Base-by-base conservation (phyloP, 139 green algal species). In the Closterium sp. region DNA sequence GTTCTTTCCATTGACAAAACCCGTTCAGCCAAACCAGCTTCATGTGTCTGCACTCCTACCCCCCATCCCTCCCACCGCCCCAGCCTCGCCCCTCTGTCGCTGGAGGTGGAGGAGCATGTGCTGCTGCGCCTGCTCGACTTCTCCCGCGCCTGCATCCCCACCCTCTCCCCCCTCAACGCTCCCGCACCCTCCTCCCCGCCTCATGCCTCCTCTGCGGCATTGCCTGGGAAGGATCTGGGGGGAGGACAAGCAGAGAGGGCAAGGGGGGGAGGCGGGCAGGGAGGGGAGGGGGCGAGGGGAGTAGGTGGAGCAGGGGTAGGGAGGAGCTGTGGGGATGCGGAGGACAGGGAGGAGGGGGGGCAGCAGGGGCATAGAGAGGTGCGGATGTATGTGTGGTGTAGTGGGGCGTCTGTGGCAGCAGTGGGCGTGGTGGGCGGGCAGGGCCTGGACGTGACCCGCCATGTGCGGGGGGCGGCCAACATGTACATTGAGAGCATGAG, bases 401-500 rank as follows among this genome's bases (percentile, higher is more conserved):
- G 90, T 34, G 34, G 85, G 23, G 33, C 90, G 12, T 35, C 33
- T 4, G 31, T 35, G 12, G 88, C 36, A 23, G 90, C 66, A 19
- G 84, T 94, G 31, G 85, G 43, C 4, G 86, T 33, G 21, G 87
- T 93, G 36, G 90, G 86, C 86, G 90, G 43, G 16, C 83, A 33
- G 16, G 25, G 38, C 31, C 35, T 91, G 33, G 90, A 94, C 36
- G 64, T 85, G n/a, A 92, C 36, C 8, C 35, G 10, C 32, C 76
- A 91, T 19, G 81, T 76, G 8, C 35, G 10, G 8, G 89, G 30
- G 12, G 33, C 66, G 3, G 87, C 34, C 32, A 94, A 94, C 19
- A 64, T 94, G 43, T 94, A 94, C 91, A 94, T 94, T 25, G 91
- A 94, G 64, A 86, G 10, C 19, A 28, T 94, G 64, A 23, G 83